Evolutionary conservation across 306 rosid genomes (phyloP).

Genomic region (Hylodesmum podocarpum): DNA sequence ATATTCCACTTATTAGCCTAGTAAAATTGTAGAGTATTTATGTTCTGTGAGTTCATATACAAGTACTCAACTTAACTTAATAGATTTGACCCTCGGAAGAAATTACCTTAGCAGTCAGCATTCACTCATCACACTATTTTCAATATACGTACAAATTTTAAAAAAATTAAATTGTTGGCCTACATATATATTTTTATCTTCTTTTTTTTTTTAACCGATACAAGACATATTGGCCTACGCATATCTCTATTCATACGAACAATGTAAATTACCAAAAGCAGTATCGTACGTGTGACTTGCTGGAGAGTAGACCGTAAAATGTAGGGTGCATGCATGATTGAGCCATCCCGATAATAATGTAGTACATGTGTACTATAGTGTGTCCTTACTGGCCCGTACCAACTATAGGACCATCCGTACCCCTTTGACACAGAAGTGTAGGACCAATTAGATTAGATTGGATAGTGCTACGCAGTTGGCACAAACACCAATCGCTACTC

Average conservation of each 20-base stretch:
- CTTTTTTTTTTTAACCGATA: neutral
- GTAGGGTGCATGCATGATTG: conserved; percentile 30
- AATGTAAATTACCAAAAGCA: neutral
- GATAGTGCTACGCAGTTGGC: neutral
- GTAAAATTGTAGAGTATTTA: too few relatives aligned
- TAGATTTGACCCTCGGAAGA: neutral
- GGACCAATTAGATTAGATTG: conserved; percentile 27
- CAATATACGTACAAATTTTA: too few relatives aligned
- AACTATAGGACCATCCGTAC: conserved; percentile 59
- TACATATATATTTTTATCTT: too few relatives aligned
- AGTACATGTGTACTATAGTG: conserved; percentile 23
- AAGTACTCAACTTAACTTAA: too few relatives aligned
- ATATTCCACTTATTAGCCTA: too few relatives aligned
- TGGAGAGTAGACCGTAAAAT: conserved; percentile 15
- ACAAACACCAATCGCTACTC: neutral
- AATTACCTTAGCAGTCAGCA: neutral
- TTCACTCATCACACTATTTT: neutral
- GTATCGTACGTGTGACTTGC: neutral
- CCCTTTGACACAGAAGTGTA: conserved; percentile 17
- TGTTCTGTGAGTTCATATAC: too few relatives aligned
- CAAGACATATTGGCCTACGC: neutral
- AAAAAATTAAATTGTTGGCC: too few relatives aligned
- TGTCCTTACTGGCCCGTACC: conserved; percentile 62
- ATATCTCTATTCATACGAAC: neutral
- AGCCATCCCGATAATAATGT: conserved; percentile 14